phyloP scores from a whole-genome alignment of 768 basidiomycete genomes.

The Pulveroboletus sp. region DNA sequence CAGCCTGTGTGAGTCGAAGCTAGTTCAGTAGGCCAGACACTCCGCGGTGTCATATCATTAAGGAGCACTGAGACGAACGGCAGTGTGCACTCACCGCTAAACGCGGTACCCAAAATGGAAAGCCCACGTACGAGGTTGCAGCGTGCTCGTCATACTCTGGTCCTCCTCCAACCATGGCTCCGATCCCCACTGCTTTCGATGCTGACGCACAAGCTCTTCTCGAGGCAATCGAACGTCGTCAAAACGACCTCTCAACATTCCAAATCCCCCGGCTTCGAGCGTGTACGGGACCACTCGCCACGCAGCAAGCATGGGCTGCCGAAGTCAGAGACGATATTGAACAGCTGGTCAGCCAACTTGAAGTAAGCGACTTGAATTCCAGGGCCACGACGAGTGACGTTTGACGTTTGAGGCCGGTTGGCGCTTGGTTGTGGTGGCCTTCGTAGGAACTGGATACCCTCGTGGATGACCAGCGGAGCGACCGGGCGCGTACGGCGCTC shows the following conservation, averaged over 20 bases:
- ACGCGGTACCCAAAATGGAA: too few species aligned
- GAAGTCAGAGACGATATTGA: constrained; percentile 78
- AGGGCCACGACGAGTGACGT: not conserved
- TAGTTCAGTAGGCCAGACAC: too few species aligned
- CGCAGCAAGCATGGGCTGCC: constrained; percentile 69
- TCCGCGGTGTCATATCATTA: too few species aligned
- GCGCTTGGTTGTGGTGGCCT: not conserved
- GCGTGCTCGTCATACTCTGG: too few species aligned
- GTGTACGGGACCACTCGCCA: constrained; percentile 62
- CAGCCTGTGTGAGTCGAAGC: too few species aligned
- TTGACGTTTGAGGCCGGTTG: not conserved
- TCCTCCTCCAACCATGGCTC: constrained; percentile 46
- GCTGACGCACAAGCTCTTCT: constrained; percentile 49
- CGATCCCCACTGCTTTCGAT: constrained; percentile 51
- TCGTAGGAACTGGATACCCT: constrained; percentile 60
- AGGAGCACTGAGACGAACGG: too few species aligned
- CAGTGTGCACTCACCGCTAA: too few species aligned
- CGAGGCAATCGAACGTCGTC: constrained; percentile 47
- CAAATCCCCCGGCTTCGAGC: constrained; percentile 70
- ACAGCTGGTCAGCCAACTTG: constrained; percentile 55
- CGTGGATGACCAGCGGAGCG: constrained; percentile 67
- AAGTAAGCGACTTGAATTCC: constrained; percentile 41
- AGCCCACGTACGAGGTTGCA: not conserved
- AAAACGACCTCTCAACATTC: constrained; percentile 59
- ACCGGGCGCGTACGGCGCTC: constrained; percentile 46